Base-by-base conservation (phyloP, 768 basidiomycete species). In the Mycena floridula region DNA sequence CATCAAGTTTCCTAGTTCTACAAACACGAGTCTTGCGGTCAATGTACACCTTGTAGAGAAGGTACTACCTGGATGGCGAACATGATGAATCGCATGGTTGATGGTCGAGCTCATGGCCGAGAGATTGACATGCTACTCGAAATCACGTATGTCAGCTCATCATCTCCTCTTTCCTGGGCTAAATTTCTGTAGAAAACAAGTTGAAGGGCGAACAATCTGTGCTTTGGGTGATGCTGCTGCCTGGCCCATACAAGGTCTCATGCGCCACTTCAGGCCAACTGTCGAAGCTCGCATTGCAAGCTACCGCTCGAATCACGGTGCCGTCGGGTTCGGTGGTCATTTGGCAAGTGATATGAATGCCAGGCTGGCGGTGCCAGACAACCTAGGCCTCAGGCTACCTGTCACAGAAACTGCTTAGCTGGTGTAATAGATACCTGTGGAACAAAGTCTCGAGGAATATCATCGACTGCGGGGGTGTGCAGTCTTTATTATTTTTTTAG, bases 41-140 rank as follows among this genome's bases (percentile, higher is more conserved):
- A 98, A 61, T 97, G 94, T 56, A 94, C 92, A 9, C 92, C 93
- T 3, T 95, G 92, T 62, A 70, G 90, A 50, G 89, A 93, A 58
- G 92, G 93, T 27, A 98, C 95, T 2, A 96, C 92, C 0, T 98
- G 95, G 95, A 91, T 99, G 89, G 90, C 87, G 81, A 95, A 97
- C 67, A 97, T 98, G 92, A 99, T 99, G 95, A 79, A 91, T 61
- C 84, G 95, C 38, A 81, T 99, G 73, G 90, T 88, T 15, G 87
- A 89, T 58, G 95, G 95, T 3, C 79, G 94, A 9, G 89, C 85
- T 0, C 89, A 94, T 57, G 74, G 76, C 52, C 83, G 95, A 47
- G 95, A 99, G 70, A 97, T 99, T 47, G 95, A 98, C 64, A 97
- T 97, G 95, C 74, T 99, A 11, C 79, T 94, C 23, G 95, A 98